A percentile compares a stretch with the other conserved stretches of the same genome.
phyloP scores from a whole-genome alignment of 768 basidiomycete species.

The Punctularia strigosozonata region DNA sequence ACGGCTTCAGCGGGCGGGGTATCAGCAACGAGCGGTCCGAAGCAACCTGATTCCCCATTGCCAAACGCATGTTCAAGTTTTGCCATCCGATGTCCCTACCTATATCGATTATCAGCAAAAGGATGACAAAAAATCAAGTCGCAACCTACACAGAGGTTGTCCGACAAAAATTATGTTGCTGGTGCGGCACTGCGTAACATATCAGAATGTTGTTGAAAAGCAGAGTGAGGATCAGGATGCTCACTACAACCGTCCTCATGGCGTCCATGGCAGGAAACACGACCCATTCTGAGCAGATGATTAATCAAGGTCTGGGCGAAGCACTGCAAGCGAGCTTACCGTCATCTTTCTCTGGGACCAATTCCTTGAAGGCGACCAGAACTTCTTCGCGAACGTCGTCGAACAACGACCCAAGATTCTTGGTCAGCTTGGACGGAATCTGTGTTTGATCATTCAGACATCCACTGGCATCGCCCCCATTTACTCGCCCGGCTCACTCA shows the following conservation, averaged over 20 bases:
- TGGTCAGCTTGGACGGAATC: constrained; percentile 13
- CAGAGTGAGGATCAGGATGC: no score
- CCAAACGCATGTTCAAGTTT: no score
- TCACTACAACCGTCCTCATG: constrained; percentile 23
- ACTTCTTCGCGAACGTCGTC: constrained; percentile 32
- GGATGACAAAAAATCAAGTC: no score
- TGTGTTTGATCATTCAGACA: background rate
- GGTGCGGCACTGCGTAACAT: no score
- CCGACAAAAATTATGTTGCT: constrained; percentile 39
- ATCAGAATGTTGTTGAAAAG: no score
- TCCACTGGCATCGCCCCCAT: no score
- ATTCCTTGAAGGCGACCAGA: constrained; percentile 22
- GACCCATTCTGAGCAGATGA: constrained; percentile 40
- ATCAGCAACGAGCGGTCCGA: no score
- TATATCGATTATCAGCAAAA: no score
- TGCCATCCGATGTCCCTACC: no score
- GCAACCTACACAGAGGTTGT: constrained; percentile 32
- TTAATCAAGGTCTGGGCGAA: background rate
- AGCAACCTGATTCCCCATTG: no score
- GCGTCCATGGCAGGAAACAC: constrained; percentile 15
- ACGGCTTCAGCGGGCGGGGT: no score
- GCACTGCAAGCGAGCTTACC: background rate
- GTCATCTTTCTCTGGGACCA: constrained; percentile 11
- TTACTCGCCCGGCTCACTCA: background rate
- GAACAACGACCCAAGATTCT: constrained; percentile 24